Evolutionary conservation across 2,329 filamentous ascomycete species (phyloP), one percentile per base, ranked within the genome.

Genomic region (Lachnellula occidentalis): DNA sequence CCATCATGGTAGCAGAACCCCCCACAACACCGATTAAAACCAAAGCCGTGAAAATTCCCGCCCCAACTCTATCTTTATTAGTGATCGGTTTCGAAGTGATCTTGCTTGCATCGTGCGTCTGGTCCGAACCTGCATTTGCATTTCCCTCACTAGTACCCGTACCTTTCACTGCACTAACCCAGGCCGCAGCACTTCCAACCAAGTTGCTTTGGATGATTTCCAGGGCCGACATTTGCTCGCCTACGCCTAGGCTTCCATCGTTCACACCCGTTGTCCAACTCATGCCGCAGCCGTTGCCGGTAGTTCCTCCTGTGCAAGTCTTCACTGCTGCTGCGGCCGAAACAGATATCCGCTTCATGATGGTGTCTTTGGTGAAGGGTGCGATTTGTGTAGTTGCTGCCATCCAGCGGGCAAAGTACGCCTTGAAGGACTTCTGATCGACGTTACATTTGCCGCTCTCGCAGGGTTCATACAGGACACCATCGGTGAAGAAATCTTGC

Each of bases 181-280:
- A 63, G 2, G 72, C 70, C 4, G 64, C 58, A 0, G 74, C 69
- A 8, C 51, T 49, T 21, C 60, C 58, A 9, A 68, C 60, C 27
- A 77, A 65, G 48, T 74, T 67, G 36, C 72, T 73, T 53, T 73
- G 68, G 50, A 83, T 78, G 8, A 86, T 75, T 60, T 88, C 83
- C 67, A 88, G 72, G 5, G 80, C 84, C 1, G 81, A 76, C 85
- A 89, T 88, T 69, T 88, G 85, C 68, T 88, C 83, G 4, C 86
- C 86, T 1, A 88, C 79, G 3, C 85, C 85, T 1, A 75, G 76
- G 8, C 74, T 76, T 21, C 80, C 80, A 66, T 88, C 83, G n/a
- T 71, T 71, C 5, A 66, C 71, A 1, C 51, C 58, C 50, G 78
- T 75, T 36, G 77, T 78, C 82, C 84, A 87, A 55, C 77, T 78